Conservation (phyloP, 75 land plant genomes). For the Cryptomeria japonica region DNA sequence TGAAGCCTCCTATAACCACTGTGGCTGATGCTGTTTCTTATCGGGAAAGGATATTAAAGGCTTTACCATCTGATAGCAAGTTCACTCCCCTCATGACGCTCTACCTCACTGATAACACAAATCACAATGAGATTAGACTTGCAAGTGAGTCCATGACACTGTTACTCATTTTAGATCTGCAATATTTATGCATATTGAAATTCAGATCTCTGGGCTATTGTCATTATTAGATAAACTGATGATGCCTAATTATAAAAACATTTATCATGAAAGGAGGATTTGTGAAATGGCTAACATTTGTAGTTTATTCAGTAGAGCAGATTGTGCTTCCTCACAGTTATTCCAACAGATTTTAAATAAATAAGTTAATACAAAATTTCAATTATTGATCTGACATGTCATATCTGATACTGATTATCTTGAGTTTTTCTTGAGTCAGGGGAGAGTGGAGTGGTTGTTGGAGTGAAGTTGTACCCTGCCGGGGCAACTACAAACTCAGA, state of each 20-base stretch:
- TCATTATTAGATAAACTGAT: background rate
- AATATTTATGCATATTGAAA: background rate
- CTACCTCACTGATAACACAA: conserved; percentile 84
- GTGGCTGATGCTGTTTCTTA: conserved; percentile 80
- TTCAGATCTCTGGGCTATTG: background rate
- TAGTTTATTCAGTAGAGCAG: background rate
- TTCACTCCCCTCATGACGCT: conserved; percentile 95
- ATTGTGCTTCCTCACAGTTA: background rate
- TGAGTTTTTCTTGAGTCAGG: conserved; percentile 38
- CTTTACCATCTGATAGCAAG: conserved; percentile 48
- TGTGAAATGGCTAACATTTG: background rate
- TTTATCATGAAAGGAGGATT: background rate
- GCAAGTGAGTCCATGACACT: conserved; percentile 65
- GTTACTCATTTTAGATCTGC: background rate
- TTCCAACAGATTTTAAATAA: background rate
- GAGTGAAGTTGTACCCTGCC: conserved; percentile 93
- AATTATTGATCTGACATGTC: background rate
- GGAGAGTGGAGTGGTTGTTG: conserved; percentile 79
- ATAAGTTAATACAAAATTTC: background rate
- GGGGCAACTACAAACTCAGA: conserved; percentile 99
- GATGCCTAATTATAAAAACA: background rate
- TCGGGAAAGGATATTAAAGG: conserved; percentile 71
- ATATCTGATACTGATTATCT: conserved; percentile 1
- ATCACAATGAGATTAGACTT: conserved; percentile 70
- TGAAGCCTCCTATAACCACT: conserved; percentile 91